Evolutionary conservation across 2,329 filamentous ascomycete genomes (phyloP).

Genomic region (Sordariomycetes sp.): DNA sequence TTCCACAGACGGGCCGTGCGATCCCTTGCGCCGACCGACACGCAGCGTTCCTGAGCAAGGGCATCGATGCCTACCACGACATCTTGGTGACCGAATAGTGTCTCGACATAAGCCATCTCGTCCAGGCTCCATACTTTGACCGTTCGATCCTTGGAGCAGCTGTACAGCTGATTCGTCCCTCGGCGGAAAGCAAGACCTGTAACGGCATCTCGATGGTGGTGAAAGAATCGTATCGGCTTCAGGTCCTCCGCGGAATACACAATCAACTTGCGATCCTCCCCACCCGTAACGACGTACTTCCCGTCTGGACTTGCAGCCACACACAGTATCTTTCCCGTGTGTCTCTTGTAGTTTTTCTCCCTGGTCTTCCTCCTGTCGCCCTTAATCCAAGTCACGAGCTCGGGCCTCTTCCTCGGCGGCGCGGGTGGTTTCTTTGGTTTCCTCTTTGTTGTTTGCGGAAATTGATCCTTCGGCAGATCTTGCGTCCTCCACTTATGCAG

Average conservation of each 20-base stretch:
- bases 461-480: slow-evolving; percentile 51
- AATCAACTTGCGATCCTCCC: slow-evolving; percentile 73
- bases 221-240: slow-evolving; percentile 72
- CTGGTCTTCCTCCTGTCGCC: slow-evolving; percentile 51
- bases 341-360: slow-evolving; percentile 63
- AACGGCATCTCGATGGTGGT: slow-evolving; percentile 84
- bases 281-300: slow-evolving; percentile 84
- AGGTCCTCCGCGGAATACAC: slow-evolving; percentile 80
- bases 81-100: slow-evolving; percentile 92
- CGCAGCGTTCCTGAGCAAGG: slow-evolving; percentile 76
- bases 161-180: slow-evolving; percentile 87
- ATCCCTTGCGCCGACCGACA: slow-evolving; percentile 85
- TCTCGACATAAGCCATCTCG: slow-evolving; percentile 89
- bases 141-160: slow-evolving; percentile 80
- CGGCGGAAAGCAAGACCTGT: slow-evolving; percentile 78
- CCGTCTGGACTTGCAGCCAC: slow-evolving; percentile 85
- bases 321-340: slow-evolving; percentile 70
- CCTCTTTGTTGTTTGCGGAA: slow-evolving; percentile 46
- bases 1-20: slow-evolving; percentile 92
- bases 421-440: slow-evolving; percentile 49
- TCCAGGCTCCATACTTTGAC: slow-evolving; percentile 94
- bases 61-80: slow-evolving; percentile 77
- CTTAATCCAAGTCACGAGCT: slow-evolving; percentile 52
- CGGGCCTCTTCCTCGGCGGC: slow-evolving; percentile 52
- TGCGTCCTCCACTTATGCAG: slow-evolving; percentile 87